These are phyloP conservation scores for Cordyceps javanica DNA, from an alignment of 2,329 filamentous ascomycete genomes.

Conservation along the genomic window DNA sequence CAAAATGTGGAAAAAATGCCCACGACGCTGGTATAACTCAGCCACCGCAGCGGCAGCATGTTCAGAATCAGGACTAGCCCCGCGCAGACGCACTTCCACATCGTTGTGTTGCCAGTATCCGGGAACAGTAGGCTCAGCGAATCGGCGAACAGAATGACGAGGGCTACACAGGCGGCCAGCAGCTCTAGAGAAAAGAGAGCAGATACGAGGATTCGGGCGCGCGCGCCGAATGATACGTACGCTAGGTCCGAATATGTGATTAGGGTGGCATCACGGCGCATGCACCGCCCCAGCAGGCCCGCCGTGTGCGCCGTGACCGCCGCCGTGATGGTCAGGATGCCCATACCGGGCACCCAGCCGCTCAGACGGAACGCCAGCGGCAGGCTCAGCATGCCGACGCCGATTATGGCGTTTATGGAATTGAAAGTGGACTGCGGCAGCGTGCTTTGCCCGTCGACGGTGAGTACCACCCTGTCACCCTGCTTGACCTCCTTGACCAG, in stretches of 20 bases:
- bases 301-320: constrained; percentile 79
- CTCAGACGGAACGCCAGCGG: constrained; percentile 83
- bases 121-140: constrained; percentile 76
- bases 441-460: constrained; percentile 90
- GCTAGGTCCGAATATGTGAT: constrained; percentile 94
- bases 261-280: constrained; percentile 76
- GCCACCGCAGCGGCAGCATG: constrained; percentile 73
- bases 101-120: constrained; percentile 53
- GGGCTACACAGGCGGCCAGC: constrained; percentile 79
- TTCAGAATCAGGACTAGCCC: constrained; percentile 73
- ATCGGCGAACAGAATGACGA: constrained; percentile 90
- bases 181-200: constrained; percentile 84
- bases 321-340: constrained; percentile 68
- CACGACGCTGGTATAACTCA: constrained; percentile 87
- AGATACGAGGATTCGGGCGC: constrained; percentile 74
- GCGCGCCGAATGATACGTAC: constrained; percentile 80
- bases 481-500: constrained; percentile 87
- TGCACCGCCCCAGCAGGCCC: constrained; percentile 75
- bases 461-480: constrained; percentile 75
- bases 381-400: constrained; percentile 81
- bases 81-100: constrained; percentile 84
- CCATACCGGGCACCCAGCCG: constrained; percentile 79
- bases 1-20: constrained; percentile 87
- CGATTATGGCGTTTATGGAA: constrained; percentile 87
- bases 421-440: constrained; percentile 95